These are phyloP conservation scores for Primulina tabacum DNA, from an alignment of 257 asterid species.

Conservation along the genomic window DNA sequence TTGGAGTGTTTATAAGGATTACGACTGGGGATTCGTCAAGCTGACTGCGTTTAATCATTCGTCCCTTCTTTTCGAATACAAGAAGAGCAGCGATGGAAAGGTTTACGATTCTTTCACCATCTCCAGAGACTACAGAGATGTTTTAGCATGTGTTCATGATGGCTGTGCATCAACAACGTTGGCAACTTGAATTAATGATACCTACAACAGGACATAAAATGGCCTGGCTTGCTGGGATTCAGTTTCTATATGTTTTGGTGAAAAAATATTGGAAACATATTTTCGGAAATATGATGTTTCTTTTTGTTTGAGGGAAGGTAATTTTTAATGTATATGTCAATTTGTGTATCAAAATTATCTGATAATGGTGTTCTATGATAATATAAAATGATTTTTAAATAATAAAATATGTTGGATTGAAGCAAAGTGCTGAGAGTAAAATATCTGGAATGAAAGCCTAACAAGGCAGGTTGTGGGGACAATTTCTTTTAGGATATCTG, in stretches of 20 bases:
- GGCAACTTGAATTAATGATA: slow-evolving; percentile 34
- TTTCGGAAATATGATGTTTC: not conserved
- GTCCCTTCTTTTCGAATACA: slow-evolving; percentile 66
- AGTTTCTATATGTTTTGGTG: not conserved
- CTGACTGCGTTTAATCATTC: slow-evolving; percentile 68
- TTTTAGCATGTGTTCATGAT: slow-evolving; percentile 73
- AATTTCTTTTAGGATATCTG: too few species aligned
- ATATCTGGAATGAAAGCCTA: not conserved
- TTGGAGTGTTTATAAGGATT: slow-evolving; percentile 78
- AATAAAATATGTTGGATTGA: too few species aligned
- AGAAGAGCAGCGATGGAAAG: slow-evolving; percentile 72
- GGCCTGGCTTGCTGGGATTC: not conserved
- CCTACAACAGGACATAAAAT: not conserved
- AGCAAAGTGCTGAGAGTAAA: not conserved
- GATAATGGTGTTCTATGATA: too few species aligned
- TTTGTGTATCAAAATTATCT: not conserved
- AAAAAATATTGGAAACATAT: too few species aligned
- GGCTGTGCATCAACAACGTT: slow-evolving; percentile 63
- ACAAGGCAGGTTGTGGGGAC: not conserved
- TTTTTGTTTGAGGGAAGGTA: not conserved
- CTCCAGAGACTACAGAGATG: slow-evolving; percentile 76
- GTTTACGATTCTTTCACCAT: slow-evolving; percentile 81
- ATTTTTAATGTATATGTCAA: not conserved
- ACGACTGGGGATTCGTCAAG: slow-evolving; percentile 73
- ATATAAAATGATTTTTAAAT: too few species aligned